Conservation (phyloP, 2,329 filamentous ascomycete species). For the Colletotrichum graminicola region DNA sequence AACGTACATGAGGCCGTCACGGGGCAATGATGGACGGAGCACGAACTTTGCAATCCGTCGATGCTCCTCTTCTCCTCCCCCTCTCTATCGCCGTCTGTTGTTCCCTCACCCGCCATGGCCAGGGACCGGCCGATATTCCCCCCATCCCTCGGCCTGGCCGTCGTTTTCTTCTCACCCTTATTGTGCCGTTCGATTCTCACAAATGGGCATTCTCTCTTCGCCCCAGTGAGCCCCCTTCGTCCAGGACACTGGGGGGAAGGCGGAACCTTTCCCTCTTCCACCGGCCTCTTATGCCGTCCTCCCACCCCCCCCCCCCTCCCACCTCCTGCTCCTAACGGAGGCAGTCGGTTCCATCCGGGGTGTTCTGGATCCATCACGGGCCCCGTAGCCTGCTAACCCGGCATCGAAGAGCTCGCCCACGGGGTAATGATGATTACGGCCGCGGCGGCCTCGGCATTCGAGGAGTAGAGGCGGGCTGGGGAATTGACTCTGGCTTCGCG, state of each 20-base stretch:
- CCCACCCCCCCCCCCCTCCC: neutral
- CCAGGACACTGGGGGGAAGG: too few species aligned
- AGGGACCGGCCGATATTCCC: neutral
- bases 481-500: neutral
- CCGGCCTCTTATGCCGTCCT: neutral
- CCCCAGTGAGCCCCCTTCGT: too few species aligned
- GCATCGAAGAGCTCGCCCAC: neutral
- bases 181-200: neutral
- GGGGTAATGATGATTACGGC: too few species aligned
- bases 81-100: neutral
- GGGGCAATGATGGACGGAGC: neutral
- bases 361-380: neutral
- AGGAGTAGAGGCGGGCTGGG: neutral
- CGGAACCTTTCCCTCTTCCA: too few species aligned
- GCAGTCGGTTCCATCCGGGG: neutral
- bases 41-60: neutral
- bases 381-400: neutral
- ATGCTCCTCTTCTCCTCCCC: neutral
- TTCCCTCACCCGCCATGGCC: too few species aligned
- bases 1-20: neutral
- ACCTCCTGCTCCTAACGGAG: neutral
- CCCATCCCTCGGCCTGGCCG: too few species aligned
- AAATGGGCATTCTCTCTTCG: too few species aligned
- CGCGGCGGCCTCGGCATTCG: neutral
- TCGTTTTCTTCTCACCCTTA: neutral